Evolutionary conservation across 2,329 filamentous ascomycete species (phyloP), one percentile per base, ranked within the genome.

Genomic region (Aspergillus latus): DNA sequence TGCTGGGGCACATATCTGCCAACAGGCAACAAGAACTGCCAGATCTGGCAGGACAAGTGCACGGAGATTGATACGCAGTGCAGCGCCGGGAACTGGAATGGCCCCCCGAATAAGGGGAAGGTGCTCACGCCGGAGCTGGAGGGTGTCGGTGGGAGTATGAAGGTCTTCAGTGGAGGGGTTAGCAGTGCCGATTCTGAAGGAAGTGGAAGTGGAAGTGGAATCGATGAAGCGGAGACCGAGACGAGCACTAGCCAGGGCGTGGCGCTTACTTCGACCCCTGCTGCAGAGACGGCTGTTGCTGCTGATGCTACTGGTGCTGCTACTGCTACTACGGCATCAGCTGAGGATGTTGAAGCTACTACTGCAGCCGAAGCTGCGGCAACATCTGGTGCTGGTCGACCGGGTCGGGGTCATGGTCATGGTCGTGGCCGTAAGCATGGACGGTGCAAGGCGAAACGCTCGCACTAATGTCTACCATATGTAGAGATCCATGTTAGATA

Each of bases 1-100:
- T 91, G 88, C 77, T 90, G 82, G 73, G 69, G 77, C 44, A 70
- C 73, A 5, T 79, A 83, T 2, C 82, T 82, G 10, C 82, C 86
- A 1, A 85, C 84, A 1, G 88, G 88, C 1, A 72, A 74, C 59
- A 72, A 71, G 1, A 82, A 82, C 61, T 92, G 88, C 72, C 71
- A 79, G 47, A 73, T 81, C 34, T 90, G 84, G 84, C 80, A 84
- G 65, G 67, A 72, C 10, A 87, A 87, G 74, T 91, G 88, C 74
- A 69, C 71, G 43, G 68, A 55, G 16, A 72, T 81, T 59, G 67
- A 76, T 39, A 66, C 70, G 11, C 62, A 66, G 28, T 82, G 79
- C 69, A 71, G 61, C 4, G 70, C 71, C 10, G 69, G 68, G 8
- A 69, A 76, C 59, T 78, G 70, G 62, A 67, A 69, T 15, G 78